Evolutionary conservation across 345 rosid genomes (phyloP).

Genomic region (Aethionema arabicum): DNA sequence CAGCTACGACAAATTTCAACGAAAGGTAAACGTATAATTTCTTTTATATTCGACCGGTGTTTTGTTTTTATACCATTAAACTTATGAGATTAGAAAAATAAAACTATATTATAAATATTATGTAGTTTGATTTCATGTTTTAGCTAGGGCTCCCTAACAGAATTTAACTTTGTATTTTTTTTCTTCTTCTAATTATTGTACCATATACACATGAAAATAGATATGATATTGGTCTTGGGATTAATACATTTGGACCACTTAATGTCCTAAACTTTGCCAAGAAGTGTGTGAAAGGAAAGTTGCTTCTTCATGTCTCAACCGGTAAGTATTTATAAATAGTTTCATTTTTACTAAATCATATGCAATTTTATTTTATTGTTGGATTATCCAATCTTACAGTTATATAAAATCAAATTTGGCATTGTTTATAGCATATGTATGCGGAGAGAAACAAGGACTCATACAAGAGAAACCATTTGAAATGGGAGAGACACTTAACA

Average conservation of each 20-base stretch:
- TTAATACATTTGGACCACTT: too few species aligned
- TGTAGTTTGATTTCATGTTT: too few species aligned
- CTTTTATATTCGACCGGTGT: neutral
- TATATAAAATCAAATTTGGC: neutral
- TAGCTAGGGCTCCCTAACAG: too few species aligned
- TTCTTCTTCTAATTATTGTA: too few species aligned
- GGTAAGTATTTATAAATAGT: constrained; percentile 31
- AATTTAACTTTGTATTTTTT: too few species aligned
- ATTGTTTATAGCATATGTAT: constrained; percentile 22
- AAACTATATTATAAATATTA: too few species aligned
- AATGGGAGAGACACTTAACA: too few species aligned
- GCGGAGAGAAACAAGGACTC: constrained; percentile 14
- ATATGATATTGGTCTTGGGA: constrained; percentile 49
- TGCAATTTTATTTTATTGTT: too few species aligned
- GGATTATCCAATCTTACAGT: neutral
- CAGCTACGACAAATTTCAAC: constrained; percentile 69
- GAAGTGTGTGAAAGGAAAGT: constrained; percentile 40
- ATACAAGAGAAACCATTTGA: constrained; percentile 17
- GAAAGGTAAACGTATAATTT: constrained; percentile 48
- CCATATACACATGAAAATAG: constrained; percentile 17
- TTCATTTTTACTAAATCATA: too few species aligned
- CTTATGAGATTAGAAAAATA: too few species aligned
- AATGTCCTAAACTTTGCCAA: constrained; percentile 48
- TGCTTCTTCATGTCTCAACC: constrained; percentile 63
- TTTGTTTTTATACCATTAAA: too few species aligned